Evolutionary conservation across 176 grass and related monocot species (phyloP).

Genomic region (Rhynchospora pubera): DNA sequence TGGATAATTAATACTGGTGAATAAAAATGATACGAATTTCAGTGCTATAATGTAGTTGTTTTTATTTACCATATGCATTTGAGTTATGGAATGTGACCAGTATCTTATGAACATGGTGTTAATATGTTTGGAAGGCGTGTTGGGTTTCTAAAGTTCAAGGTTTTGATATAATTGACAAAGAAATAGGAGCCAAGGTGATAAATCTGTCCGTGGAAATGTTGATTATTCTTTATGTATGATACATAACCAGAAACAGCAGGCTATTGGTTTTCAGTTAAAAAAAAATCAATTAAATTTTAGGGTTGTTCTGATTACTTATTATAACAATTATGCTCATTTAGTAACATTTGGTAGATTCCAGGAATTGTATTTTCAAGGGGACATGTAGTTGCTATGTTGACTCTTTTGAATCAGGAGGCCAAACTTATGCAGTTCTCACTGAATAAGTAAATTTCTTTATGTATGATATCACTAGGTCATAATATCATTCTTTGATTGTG

Average conservation of each 20-base stretch:
- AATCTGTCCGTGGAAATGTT: background rate
- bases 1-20: too few species aligned
- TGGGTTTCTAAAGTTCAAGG: constrained; percentile 94
- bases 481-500: background rate
- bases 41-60: too few species aligned
- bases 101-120: too few species aligned
- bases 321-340: background rate
- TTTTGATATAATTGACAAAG: constrained; percentile 68
- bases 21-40: too few species aligned
- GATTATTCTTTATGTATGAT: background rate
- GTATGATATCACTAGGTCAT: too few species aligned
- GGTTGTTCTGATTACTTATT: too few species aligned
- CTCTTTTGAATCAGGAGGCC: constrained; percentile 65
- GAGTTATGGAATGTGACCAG: too few species aligned
- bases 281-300: background rate
- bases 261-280: background rate
- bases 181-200: constrained; percentile 63
- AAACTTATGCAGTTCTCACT: constrained; percentile 73
- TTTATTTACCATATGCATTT: too few species aligned
- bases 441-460: constrained; percentile 53
- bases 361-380: constrained; percentile 96
- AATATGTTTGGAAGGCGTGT: constrained; percentile 85
- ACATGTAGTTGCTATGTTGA: constrained; percentile 72
- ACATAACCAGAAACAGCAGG: background rate
- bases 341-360: constrained; percentile 57